phyloP scores from a whole-genome alignment of 331 rosid species.

The Malus hybrid region DNA sequence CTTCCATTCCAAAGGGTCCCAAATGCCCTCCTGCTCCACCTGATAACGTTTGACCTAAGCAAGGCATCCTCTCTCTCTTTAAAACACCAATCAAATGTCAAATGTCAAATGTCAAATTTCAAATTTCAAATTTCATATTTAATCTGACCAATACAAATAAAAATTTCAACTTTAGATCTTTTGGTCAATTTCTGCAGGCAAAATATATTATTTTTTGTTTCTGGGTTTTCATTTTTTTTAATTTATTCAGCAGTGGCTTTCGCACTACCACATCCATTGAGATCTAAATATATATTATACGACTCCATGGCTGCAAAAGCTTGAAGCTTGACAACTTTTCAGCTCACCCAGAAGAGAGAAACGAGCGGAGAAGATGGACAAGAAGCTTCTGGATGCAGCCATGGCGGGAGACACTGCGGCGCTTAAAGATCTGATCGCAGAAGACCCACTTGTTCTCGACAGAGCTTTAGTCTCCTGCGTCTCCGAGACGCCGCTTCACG shows the following conservation, averaged over 20 bases:
- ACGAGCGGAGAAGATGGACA: constrained; percentile 14
- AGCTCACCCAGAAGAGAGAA: background rate
- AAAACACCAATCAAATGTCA: background rate
- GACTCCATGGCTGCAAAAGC: background rate
- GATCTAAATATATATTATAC: background rate
- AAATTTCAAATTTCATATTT: background rate
- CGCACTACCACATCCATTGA: background rate
- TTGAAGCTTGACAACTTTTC: background rate
- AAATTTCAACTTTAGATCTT: no score
- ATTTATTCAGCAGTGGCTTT: background rate
- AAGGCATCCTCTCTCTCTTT: background rate
- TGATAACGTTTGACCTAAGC: background rate
- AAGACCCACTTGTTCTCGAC: constrained; percentile 17
- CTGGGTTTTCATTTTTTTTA: background rate
- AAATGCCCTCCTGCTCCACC: background rate
- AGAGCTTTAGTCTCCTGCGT: constrained; percentile 2
- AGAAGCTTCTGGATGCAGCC: constrained; percentile 17
- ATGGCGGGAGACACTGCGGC: constrained; percentile 3
- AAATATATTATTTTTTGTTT: background rate
- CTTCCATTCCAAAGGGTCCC: background rate
- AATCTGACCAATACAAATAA: background rate
- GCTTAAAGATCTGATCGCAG: constrained; percentile 10
- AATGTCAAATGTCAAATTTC: background rate
- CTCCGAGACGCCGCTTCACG: constrained; percentile 18
- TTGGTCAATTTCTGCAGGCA: background rate